Evolutionary conservation across 148 eudicot genomes (phyloP), one percentile per base, ranked within the genome.

Genomic region (Fagopyrum homotropicum): DNA sequence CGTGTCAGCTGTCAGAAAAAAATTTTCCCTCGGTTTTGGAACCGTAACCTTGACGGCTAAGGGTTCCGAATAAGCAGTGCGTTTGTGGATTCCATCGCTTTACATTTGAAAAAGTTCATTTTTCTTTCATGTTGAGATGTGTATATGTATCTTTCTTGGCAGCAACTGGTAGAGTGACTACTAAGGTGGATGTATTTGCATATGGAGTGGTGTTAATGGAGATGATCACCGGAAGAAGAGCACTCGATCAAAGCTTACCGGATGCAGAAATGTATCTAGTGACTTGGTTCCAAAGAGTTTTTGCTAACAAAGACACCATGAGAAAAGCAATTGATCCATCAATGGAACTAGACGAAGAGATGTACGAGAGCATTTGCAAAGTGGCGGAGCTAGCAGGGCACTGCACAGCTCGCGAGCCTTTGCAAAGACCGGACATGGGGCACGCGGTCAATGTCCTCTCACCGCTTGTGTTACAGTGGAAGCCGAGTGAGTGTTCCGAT

Each of bases 141-240:
- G 40, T 35, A 0, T 35, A 35, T 35, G 40, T 35, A 35, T 35
- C 3, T 9, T 6, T 50, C 30, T 26, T 55, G 60, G 76, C 89
- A 88, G 93, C 84, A 15, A 83, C 91, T 0, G 91, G 93, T 45
- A 81, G 85, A 77, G 93, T 89, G 16, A 89, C 89, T 10, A 89
- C 88, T 5, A 89, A 87, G 72, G 83, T 84, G 0, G 93, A 89
- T 29, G 88, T 89, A 0, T 89, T 77, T 75, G 85, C 93, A 22
- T 89, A 79, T 11, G 93, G 91, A 30, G 91, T 89, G 51, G 77
- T 89, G 2, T 45, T 89, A 56, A 89, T 89, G 93, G 89, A 89
- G 77, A 73, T 86, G 11, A 80, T 87, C 17, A 87, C 91, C 2
- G 91, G 88, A 9, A 80, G 88, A 79, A 89, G 81, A 84, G 88